These are phyloP conservation scores for Russula lepida DNA, from an alignment of 768 basidiomycete genomes.

Conservation along the genomic window DNA sequence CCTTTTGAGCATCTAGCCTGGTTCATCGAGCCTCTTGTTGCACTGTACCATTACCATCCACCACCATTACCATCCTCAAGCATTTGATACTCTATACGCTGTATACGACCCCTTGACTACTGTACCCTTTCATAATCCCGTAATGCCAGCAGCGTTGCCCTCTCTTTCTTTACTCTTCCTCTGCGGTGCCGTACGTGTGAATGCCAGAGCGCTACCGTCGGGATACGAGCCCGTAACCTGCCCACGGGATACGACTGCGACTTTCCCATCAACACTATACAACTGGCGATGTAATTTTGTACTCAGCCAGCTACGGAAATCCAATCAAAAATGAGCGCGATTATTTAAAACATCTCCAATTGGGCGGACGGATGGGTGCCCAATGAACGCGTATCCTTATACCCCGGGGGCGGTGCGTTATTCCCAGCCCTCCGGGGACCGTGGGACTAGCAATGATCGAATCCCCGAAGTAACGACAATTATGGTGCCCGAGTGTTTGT, in stretches of 20 bases:
- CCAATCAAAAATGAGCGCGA: neutral
- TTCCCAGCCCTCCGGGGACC: neutral
- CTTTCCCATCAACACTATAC: conserved; percentile 4
- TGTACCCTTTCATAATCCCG: conserved; percentile 10
- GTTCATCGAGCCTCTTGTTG: conserved; percentile 12
- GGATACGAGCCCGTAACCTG: neutral
- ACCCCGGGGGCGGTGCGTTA: neutral
- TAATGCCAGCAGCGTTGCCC: neutral
- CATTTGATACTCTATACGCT: conserved; percentile 17
- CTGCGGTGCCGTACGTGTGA: neutral
- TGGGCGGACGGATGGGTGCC: too few species aligned
- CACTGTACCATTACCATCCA: conserved; percentile 18
- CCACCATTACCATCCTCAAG: conserved; percentile 18
- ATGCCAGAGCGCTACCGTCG: conserved; percentile 3
- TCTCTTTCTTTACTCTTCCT: neutral
- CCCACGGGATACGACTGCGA: neutral
- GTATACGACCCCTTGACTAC: conserved; percentile 14
- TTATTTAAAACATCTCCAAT: neutral
- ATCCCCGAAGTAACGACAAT: neutral
- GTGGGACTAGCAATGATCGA: conserved; percentile 12
- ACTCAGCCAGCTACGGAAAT: conserved; percentile 2
- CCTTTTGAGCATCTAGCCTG: conserved; percentile 15
- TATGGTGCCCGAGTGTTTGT: too few species aligned
- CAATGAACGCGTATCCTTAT: neutral
- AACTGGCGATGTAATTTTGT: neutral